Conservation (phyloP, 225 moss, liverwort and hornwort genomes). For the Straminergon stramineum region DNA sequence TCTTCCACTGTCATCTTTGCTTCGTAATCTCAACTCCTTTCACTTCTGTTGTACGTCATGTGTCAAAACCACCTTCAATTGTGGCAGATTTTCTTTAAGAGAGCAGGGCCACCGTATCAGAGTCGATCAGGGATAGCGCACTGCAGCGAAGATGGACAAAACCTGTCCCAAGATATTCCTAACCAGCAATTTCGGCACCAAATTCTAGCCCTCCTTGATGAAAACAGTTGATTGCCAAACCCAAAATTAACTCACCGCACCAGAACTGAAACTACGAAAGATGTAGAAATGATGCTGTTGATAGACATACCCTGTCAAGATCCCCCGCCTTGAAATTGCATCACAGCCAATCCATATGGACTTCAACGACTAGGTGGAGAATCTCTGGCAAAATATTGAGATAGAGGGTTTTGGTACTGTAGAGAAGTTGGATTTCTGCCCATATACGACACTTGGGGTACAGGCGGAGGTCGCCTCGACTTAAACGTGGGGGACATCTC, state of each 20-base stretch:
- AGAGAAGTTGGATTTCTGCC: conserved; percentile 8
- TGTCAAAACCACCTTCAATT: not conserved
- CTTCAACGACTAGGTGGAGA: conserved; percentile 24
- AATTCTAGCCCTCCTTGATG: not conserved
- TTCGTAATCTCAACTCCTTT: not conserved
- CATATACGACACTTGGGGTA: conserved; percentile 2
- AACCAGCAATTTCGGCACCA: not conserved
- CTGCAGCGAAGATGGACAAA: not conserved
- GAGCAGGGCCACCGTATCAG: not conserved
- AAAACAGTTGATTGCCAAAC: not conserved
- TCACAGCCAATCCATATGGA: not conserved
- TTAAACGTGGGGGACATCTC: conserved; percentile 17
- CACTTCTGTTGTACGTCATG: not conserved
- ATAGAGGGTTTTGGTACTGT: conserved; percentile 9
- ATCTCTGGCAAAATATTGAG: conserved; percentile 1
- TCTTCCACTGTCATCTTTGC: not conserved
- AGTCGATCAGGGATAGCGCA: not conserved
- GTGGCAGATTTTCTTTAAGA: not conserved
- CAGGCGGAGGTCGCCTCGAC: conserved; percentile 20
- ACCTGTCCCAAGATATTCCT: not conserved
- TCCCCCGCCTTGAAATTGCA: conserved; percentile 1
- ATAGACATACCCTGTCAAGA: not conserved
- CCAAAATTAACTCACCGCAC: not conserved
- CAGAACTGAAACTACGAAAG: not conserved
- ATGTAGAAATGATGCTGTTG: conserved; percentile 1